Conservation (phyloP, 2,329 filamentous ascomycete genomes). For the Verticillium tricorpus region DNA sequence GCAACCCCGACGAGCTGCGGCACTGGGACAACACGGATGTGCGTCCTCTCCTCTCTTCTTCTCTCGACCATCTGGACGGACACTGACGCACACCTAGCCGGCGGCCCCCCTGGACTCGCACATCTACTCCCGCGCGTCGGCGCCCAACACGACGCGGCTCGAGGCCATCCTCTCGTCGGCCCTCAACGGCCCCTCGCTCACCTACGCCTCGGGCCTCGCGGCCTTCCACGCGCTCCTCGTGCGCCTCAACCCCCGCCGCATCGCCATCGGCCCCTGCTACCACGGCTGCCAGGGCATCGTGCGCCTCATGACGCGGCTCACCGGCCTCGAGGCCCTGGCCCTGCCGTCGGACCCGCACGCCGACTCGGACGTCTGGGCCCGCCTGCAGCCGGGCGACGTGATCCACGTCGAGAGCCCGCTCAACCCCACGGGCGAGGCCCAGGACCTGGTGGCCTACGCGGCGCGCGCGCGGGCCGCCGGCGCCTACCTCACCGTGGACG, state of each 20-base stretch:
- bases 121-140: conserved; percentile 77
- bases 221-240: conserved; percentile 86
- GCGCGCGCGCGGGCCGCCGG: conserved; percentile 66
- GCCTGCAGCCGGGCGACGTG: conserved; percentile 72
- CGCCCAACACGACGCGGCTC: conserved; percentile 78
- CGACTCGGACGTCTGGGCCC: conserved; percentile 34
- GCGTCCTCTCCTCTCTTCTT: conserved; percentile 21
- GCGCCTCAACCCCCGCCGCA: conserved; percentile 74
- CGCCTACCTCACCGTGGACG: conserved; percentile 77
- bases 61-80: not conserved
- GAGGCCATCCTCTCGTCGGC: conserved; percentile 76
- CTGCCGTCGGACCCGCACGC: conserved; percentile 56
- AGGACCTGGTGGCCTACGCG: conserved; percentile 67
- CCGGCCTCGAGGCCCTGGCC: conserved; percentile 66
- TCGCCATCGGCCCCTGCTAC: conserved; percentile 82
- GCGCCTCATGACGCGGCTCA: conserved; percentile 67
- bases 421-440: conserved; percentile 83
- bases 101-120: conserved; percentile 55
- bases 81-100: conserved; percentile 31
- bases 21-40: conserved; percentile 51
- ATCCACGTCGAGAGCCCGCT: conserved; percentile 91
- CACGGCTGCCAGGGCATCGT: conserved; percentile 92
- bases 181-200: conserved; percentile 64
- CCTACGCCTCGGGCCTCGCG: conserved; percentile 79
- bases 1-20: conserved; percentile 62